Evolutionary conservation across 345 rosid species (phyloP).

Genomic region (Balakata baccata): DNA sequence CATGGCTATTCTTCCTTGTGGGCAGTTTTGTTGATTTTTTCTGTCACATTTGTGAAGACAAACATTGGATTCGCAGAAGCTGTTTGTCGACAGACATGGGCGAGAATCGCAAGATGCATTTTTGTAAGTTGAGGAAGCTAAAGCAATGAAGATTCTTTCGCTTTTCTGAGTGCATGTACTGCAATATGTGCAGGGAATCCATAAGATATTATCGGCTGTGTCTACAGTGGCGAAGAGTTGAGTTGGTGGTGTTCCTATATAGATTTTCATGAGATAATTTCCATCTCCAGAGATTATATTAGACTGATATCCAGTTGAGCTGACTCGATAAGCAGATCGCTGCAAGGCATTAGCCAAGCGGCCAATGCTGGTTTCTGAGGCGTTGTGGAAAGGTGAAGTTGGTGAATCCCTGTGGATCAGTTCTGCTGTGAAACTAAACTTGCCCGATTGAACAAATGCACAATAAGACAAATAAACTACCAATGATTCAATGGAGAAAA

Average conservation of each 20-base stretch:
- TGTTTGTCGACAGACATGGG: not conserved
- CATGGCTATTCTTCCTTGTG: not conserved
- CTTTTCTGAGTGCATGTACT: not conserved
- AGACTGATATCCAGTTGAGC: not conserved
- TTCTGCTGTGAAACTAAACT: not conserved
- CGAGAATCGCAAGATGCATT: conserved; percentile 2
- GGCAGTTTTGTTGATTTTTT: not conserved
- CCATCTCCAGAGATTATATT: not conserved
- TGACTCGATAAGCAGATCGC: not conserved
- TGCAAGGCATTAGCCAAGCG: not conserved
- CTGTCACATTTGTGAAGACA: not conserved
- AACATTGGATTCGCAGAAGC: not conserved
- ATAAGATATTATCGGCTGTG: conserved; percentile 7
- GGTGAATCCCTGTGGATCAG: conserved; percentile 21
- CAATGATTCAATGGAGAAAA: not conserved
- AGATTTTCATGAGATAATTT: conserved; percentile 18
- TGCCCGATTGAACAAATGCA: not conserved
- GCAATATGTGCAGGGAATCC: conserved; percentile 19
- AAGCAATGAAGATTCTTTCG: conserved; percentile 2
- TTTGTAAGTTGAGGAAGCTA: conserved; percentile 6
- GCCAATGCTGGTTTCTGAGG: not conserved
- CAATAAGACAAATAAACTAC: not conserved
- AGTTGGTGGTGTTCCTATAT: conserved; percentile 16
- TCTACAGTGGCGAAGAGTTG: not conserved
- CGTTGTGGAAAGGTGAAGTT: conserved; percentile 16